Conservation (phyloP, 768 basidiomycete species). For the Lyophyllum atratum region DNA sequence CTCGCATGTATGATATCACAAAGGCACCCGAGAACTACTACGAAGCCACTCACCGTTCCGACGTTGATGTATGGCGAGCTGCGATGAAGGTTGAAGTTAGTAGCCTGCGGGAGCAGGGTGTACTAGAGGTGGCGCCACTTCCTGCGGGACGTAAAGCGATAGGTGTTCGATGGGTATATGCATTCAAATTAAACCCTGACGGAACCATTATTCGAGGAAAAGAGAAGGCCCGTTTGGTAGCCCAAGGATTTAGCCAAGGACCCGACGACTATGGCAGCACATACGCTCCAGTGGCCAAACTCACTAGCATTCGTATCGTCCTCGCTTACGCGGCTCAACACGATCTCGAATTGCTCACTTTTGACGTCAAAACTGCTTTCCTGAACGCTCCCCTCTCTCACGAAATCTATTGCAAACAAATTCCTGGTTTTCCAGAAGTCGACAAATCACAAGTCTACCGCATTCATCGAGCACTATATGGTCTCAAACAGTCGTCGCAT, state of each 20-base stretch:
- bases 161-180: conserved; percentile 34
- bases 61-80: conserved; percentile 21
- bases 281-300: conserved; percentile 30
- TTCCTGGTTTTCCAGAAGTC: conserved; percentile 20
- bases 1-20: background rate
- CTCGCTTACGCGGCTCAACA: conserved; percentile 25
- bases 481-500: background rate
- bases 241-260: conserved; percentile 24
- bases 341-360: conserved; percentile 22
- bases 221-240: conserved; percentile 30
- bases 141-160: conserved; percentile 32
- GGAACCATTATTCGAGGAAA: conserved; percentile 26
- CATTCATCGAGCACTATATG: conserved; percentile 10
- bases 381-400: conserved; percentile 22
- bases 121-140: conserved; percentile 25
- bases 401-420: too few relatives aligned
- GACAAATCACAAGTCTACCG: conserved; percentile 14
- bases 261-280: conserved; percentile 36
- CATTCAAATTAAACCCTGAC: conserved; percentile 37
- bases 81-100: conserved; percentile 26
- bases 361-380: conserved; percentile 31
- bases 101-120: conserved; percentile 19
- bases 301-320: conserved; percentile 21
- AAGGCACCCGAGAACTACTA: conserved; percentile 18
- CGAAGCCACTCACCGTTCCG: conserved; percentile 19